phyloP scores from a whole-genome alignment of 345 rosid genomes.

The Eucalyptus virginea region DNA sequence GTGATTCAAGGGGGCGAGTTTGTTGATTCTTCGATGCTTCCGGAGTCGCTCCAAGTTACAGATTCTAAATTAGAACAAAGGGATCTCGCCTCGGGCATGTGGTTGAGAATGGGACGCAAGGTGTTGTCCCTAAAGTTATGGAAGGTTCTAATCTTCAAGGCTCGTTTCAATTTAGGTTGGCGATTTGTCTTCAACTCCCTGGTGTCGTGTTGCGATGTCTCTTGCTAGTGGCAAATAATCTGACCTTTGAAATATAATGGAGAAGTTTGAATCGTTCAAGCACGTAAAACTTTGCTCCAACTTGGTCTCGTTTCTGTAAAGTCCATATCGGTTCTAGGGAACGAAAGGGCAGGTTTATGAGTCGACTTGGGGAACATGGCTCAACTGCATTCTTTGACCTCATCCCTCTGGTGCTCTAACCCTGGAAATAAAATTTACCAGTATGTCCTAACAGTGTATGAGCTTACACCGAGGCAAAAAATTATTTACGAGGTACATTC shows the following conservation, averaged over 20 bases:
- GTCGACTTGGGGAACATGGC: not conserved
- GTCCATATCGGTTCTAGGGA: not conserved
- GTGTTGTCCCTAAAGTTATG: not conserved
- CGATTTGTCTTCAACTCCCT: not conserved
- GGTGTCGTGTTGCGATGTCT: not conserved
- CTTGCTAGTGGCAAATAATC: not conserved
- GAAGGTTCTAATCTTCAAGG: not conserved
- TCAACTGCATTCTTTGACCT: not conserved
- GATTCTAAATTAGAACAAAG: not conserved
- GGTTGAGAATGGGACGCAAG: not conserved
- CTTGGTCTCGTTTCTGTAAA: not conserved
- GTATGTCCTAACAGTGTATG: not conserved
- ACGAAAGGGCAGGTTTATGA: not conserved
- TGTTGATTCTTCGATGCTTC: not conserved
- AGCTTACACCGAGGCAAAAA: not conserved
- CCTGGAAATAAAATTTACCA: not conserved
- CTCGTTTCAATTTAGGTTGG: not conserved
- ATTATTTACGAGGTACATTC: not conserved
- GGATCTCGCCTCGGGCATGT: not conserved
- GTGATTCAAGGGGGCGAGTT: not conserved
- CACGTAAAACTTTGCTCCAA: not conserved
- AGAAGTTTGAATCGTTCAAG: not conserved
- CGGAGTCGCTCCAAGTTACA: not conserved
- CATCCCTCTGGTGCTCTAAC: not conserved
- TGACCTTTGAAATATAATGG: not conserved